Evolutionary conservation across 1,139 yeast species (phyloP), one percentile per base, ranked within the genome.

Genomic region (Zygosaccharomyces sapae): DNA sequence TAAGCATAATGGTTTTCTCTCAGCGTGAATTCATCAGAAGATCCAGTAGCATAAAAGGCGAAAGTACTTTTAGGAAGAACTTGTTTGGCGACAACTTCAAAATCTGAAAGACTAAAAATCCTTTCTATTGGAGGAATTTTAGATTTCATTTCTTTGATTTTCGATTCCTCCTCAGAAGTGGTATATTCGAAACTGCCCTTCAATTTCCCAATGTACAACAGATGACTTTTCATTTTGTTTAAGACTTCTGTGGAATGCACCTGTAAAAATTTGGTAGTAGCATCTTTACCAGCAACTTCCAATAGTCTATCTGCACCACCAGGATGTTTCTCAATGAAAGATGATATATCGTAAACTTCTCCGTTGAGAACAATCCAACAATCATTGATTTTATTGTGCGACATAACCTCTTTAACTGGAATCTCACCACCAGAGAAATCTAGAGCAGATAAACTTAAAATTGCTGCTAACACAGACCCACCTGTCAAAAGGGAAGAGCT

Each of bases 341-440:
- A 77, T 0, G 97, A 86, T 54, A 90, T 75, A 65, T 90, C 88
- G 62, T 88, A 81, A 34, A 86, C 96, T 38, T 85, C 80, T 46
- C 89, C 89, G 56, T 87, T 83, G 48, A 90, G 79, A 8, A 86
- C 81, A 44, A 88, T 83, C 97, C 97, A 90, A 67, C 96, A 83
- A 61, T 85, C 92, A 48, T 83, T 84, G 33, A 72, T 72, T 6
- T 64, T 74, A 63, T 82, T 80, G 65, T 87, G 96, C 60, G 75
- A 66, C 5, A 69, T 65, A 7, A 79, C 72, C 45, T 77, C 80
- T 5, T 66, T 45, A 9, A 39, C 38, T 6, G 46, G 35, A 16
- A 46, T 31, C 13, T 42, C 40, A 10, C 44, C 46, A 22, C 35
- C 46, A 7, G 34, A 19, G 19, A 38, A 25, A 19, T 31, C 49